Evolutionary conservation across 2,329 filamentous ascomycete species (phyloP), one percentile per base, ranked within the genome.

Genomic region (Microsporum ferrugineum): DNA sequence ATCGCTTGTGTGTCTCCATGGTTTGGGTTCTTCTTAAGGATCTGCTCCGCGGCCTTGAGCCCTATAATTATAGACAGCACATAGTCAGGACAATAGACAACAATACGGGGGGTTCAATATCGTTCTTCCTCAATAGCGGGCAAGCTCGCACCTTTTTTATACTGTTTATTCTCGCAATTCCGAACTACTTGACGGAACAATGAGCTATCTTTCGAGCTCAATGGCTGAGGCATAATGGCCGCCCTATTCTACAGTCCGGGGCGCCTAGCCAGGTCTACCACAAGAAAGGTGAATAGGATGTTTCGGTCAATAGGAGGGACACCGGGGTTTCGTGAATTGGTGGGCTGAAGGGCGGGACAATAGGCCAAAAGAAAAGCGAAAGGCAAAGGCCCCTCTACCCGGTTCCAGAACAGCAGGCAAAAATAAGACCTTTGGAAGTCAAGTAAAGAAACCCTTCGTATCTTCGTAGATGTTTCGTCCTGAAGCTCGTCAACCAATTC

Each of bases 1-100:
- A 99, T 99, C 60, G 94, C 95, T 77, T 95, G 88, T 29, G 94
- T 99, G 75, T 99, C 95, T 71, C 91, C 95, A 87, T 99, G 94
- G 70, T 90, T 94, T 47, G 92, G 89, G 71, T 88, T 86, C 77
- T 96, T 97, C 74, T 88, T 89, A 67, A 99, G 85, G 72, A 99
- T 96, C 77, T 96, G 89, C 73, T 99, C 94, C 68, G 94, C 92
- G 55, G 88, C 87, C 79, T 97, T 99, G 72, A 99, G 81, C 73
- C 92, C 92, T 84, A 61, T 66, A 49, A 10, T 12, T 12, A 23
- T 23, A 49, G n/a, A n/a, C 17, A 14, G 5, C 14, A 59, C 17
- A 34, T 49, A 5, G 57, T 59, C 31, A 45, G 43, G 47, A 23
- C 27, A 67, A 65, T 66, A 59, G 63, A 57, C 14, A 43, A 47